Percentiles rank a stretch among this genome's conserved stretches.
Evolutionary conservation across 768 basidiomycete species (phyloP).

Genomic region (Hysterangium stoloniferum): DNA sequence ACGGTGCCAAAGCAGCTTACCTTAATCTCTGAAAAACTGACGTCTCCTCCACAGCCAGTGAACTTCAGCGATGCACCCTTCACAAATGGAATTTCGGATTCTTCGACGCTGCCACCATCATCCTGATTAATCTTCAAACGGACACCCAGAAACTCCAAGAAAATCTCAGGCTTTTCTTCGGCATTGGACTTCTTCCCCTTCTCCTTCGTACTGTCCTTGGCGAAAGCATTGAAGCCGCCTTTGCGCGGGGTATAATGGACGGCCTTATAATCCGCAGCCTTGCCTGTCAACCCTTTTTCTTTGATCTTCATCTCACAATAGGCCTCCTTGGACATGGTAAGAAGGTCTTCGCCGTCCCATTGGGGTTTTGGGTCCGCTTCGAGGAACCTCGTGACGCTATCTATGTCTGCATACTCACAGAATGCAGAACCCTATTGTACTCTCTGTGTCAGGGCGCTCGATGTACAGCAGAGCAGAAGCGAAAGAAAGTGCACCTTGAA

Average conservation of each 20-base stretch:
- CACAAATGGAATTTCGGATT: constrained; percentile 37
- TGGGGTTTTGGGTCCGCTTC: constrained; percentile 74
- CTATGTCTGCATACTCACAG: constrained; percentile 72
- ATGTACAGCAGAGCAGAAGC: no score
- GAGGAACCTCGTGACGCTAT: constrained; percentile 66
- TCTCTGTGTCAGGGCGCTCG: no score
- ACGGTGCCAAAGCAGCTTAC: constrained; percentile 16
- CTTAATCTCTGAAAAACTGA: constrained; percentile 59
- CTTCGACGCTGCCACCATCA: constrained; percentile 36
- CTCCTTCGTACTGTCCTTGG: constrained; percentile 32
- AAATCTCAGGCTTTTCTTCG: constrained; percentile 44
- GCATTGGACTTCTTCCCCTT: constrained; percentile 19
- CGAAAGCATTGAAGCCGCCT: constrained; percentile 76
- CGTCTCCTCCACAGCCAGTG: constrained; percentile 49
- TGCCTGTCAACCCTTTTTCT: constrained; percentile 82
- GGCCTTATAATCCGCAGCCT: constrained; percentile 38
- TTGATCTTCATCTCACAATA: constrained; percentile 97
- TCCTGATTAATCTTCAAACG: constrained; percentile 58
- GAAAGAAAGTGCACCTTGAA: constrained; percentile 73
- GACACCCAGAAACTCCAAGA: constrained; percentile 67
- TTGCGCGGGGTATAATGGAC: constrained; percentile 29
- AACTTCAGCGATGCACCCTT: constrained; percentile 49
- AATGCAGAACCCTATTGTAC: constrained; percentile 90
- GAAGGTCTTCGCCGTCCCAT: constrained; percentile 67
- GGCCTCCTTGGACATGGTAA: constrained; percentile 82